Base-by-base conservation (phyloP, 441 rosid species). In the Adansonia rubrostipa region DNA sequence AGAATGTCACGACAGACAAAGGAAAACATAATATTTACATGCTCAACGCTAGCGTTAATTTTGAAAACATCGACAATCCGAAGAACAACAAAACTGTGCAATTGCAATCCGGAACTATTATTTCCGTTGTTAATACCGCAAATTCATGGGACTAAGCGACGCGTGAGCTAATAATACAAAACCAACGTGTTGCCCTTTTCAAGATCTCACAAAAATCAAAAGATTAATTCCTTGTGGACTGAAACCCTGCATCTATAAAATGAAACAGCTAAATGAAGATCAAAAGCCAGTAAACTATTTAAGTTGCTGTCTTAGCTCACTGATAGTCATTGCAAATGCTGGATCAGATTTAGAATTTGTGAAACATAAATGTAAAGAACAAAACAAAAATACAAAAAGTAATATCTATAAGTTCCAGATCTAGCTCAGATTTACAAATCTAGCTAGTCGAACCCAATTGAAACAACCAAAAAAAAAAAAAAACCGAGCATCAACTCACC, bases 351-450 rank as follows among this genome's bases (percentile, higher is more conserved):
- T 11, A 20, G n/a, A 47, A 51, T 13, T 13, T 10, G 3, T 0
- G n/a, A 22, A 68, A 33, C 57, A 48, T n/a, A 68, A 47, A 4
- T 44, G 71, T 67, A 50, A 28, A 22, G 42, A 70, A 13, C 7
- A 50, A 48, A 22, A 3, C 15, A 54, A 56, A 53, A 44, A 17
- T 5, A 40, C 22, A 28, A 58, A 9, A 76, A 51, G 10, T 1
- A 2, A 44, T 9, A 48, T 19, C 42, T 5, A 20, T 2, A 42
- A 67, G 60, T 56, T 69, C 60, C 75, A 77, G 69, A 77, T 58
- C 75, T 68, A 69, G 17, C 54, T 4, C 45, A 20, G 9, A 24
- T 62, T 28, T 62, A 5, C 44, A 62, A 62, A 62, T 62, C 42
- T 62, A 62, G 67, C 28, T 6, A 62, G 17, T 62, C 17, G 9